These are phyloP conservation scores for Agrostemma githago DNA, from an alignment of 148 eudicot species.

Conservation along the genomic window DNA sequence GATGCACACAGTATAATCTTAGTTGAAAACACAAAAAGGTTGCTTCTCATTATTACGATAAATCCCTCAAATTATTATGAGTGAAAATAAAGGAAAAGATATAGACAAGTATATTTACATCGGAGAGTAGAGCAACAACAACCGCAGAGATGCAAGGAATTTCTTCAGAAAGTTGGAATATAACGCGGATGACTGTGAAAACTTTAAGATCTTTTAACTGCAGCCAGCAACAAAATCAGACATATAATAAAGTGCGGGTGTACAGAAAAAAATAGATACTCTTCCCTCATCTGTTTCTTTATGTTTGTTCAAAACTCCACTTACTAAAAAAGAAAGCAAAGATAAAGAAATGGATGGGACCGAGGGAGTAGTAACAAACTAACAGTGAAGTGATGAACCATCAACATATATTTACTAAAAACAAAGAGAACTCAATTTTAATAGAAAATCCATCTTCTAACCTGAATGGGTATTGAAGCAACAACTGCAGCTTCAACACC, in stretches of 20 bases:
- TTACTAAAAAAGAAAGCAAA: background rate
- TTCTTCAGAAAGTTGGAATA: slow-evolving; percentile 90
- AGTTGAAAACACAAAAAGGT: background rate
- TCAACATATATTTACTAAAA: background rate
- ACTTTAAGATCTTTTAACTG: slow-evolving; percentile 96
- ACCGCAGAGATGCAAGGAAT: slow-evolving; percentile 99
- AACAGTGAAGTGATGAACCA: background rate
- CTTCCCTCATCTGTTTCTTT: background rate
- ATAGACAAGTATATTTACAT: slow-evolving; percentile 40
- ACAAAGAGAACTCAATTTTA: background rate
- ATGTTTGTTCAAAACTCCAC: background rate
- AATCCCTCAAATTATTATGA: background rate
- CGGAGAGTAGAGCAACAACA: slow-evolving; percentile 91
- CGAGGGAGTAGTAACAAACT: background rate
- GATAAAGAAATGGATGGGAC: background rate
- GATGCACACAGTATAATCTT: background rate
- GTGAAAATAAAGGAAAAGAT: background rate
- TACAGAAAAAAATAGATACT: background rate
- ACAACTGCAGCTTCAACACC: slow-evolving; percentile 80
- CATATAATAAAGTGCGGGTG: background rate
- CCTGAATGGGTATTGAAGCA: slow-evolving; percentile 97
- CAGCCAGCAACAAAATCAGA: slow-evolving; percentile 21
- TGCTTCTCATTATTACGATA: background rate
- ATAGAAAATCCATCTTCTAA: slow-evolving; percentile 22
- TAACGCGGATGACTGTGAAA: slow-evolving; percentile 88